These are phyloP conservation scores for Glonium stellatum DNA, from an alignment of 495 filamentous ascomycete genomes.

Conservation along the genomic window DNA sequence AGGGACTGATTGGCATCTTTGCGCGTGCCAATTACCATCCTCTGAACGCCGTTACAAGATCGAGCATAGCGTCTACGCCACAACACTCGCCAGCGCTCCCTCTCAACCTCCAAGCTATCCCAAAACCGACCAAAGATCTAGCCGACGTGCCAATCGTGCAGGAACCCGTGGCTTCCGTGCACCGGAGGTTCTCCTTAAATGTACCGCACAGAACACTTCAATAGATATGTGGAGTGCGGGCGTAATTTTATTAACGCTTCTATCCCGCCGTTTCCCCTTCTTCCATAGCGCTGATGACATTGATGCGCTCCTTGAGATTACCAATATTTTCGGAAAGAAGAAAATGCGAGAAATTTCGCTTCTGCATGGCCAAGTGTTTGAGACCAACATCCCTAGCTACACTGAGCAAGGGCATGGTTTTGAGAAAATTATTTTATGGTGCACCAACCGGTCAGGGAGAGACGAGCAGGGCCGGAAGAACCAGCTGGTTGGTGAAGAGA, in stretches of 20 bases:
- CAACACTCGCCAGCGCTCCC: slow-evolving; percentile 30
- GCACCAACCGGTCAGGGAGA: slow-evolving; percentile 54
- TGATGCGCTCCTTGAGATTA: slow-evolving; percentile 94
- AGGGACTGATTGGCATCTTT: slow-evolving; percentile 64
- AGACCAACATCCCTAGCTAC: slow-evolving; percentile 85
- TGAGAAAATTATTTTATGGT: slow-evolving; percentile 93
- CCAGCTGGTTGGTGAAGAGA: slow-evolving; percentile 52
- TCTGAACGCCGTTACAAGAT: slow-evolving; percentile 33
- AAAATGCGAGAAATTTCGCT: slow-evolving; percentile 75
- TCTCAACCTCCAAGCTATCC: slow-evolving; percentile 44
- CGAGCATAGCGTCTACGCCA: slow-evolving; percentile 36
- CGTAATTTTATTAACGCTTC: slow-evolving; percentile 84
- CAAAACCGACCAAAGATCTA: slow-evolving; percentile 76
- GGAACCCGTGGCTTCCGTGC: slow-evolving; percentile 96
- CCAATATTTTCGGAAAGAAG: slow-evolving; percentile 82
- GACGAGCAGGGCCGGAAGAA: slow-evolving; percentile 35
- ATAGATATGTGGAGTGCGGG: slow-evolving; percentile 97
- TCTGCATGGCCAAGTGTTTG: slow-evolving; percentile 80
- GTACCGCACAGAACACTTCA: slow-evolving; percentile 81
- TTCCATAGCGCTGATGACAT: slow-evolving; percentile 97
- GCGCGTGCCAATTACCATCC: slow-evolving; percentile 54
- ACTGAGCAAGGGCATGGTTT: slow-evolving; percentile 75
- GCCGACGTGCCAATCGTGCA: slow-evolving; percentile 84
- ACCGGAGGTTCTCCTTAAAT: slow-evolving; percentile 95
- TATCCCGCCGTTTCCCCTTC: slow-evolving; percentile 88